Base-by-base conservation (phyloP, 2,329 filamentous ascomycete species). In the Ophiostoma ulmi region DNA sequence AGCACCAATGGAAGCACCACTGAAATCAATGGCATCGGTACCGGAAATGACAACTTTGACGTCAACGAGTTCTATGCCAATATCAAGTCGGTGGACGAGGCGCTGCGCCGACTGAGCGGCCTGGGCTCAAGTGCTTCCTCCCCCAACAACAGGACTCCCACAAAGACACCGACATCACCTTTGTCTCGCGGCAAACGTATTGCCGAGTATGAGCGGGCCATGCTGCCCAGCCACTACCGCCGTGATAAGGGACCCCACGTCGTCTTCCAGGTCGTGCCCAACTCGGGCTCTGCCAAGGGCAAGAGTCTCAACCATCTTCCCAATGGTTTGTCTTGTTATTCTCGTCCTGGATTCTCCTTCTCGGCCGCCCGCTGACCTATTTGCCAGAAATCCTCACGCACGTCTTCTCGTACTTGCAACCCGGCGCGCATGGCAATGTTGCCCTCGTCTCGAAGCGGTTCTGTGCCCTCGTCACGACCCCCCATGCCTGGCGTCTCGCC, bases 401-500 rank as follows among this genome's bases (percentile, higher is more conserved):
- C 76, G 89, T 97, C 41, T 82, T 98, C 71, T 97, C 95, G 55
- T 92, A 98, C 81, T 84, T 99, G 69, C 90, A 94, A 69, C 93
- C 94, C 11, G 88, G 92, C 73, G 93, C 94, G 35, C 87, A 98
- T 75, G 89, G 90, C 22, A 87, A 90, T 11, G 90, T 97, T 13
- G 90, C 93, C 22, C 85, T 97, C 68, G 93, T 98, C 39, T 97
- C 92, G 44, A 92, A 89, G 76, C 91, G 92, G 70, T 96, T 98
- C 78, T 92, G 97, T 79, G 85, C 86, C 69, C 84, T 98, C 58
- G 91, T 98, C 70, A 97, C 93, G 5, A 94, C 92, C 1, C 92
- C 94, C 20, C 93, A 97, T 80, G 93, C 93, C 8, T 98, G 94
- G 94, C 89, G 93, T 73, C 91, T 93, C 78, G 94, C 94, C 6